Conservation (phyloP, 208 protist genomes). For the Acanthamoeba castellanii region DNA sequence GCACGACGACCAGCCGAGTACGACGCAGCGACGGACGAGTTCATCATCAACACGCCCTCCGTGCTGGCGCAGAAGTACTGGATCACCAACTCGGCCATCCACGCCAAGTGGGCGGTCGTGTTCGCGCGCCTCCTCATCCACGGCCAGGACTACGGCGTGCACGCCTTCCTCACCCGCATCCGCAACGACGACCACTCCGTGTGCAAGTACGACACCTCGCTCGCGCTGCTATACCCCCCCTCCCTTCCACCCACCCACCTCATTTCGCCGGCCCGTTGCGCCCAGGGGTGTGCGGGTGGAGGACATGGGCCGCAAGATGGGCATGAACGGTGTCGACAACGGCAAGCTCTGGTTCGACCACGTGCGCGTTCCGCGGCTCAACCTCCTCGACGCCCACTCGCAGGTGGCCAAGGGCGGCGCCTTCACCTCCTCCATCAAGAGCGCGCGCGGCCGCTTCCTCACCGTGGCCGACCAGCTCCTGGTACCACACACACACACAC, state of each 20-base stretch:
- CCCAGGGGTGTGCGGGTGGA: slow-evolving; percentile 83
- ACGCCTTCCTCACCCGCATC: slow-evolving; percentile 86
- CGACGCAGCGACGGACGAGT: slow-evolving; percentile 85
- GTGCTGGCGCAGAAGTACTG: slow-evolving; percentile 85
- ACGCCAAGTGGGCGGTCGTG: slow-evolving; percentile 83
- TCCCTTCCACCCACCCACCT: no score
- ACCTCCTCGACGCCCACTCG: slow-evolving; percentile 82
- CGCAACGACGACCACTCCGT: slow-evolving; percentile 77
- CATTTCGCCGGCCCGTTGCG: no score
- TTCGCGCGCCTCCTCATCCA: slow-evolving; percentile 85
- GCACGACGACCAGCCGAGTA: slow-evolving; percentile 80
- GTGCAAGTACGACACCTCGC: not conserved
- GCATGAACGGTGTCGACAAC: slow-evolving; percentile 88
- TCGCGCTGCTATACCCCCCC: no score
- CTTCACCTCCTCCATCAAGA: slow-evolving; percentile 82
- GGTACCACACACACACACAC: not conserved
- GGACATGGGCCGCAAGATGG: slow-evolving; percentile 88
- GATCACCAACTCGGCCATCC: slow-evolving; percentile 86
- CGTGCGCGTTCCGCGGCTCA: slow-evolving; percentile 86
- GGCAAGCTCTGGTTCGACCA: slow-evolving; percentile 89
- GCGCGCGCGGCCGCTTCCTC: slow-evolving; percentile 79
- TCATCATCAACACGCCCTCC: slow-evolving; percentile 87
- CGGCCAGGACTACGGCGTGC: slow-evolving; percentile 81
- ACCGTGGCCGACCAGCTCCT: slow-evolving; percentile 84
- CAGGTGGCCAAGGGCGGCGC: slow-evolving; percentile 80